Evolutionary conservation across 371 early-diverging fungal genomes (phyloP).

Genomic region (Mycotypha africana): DNA sequence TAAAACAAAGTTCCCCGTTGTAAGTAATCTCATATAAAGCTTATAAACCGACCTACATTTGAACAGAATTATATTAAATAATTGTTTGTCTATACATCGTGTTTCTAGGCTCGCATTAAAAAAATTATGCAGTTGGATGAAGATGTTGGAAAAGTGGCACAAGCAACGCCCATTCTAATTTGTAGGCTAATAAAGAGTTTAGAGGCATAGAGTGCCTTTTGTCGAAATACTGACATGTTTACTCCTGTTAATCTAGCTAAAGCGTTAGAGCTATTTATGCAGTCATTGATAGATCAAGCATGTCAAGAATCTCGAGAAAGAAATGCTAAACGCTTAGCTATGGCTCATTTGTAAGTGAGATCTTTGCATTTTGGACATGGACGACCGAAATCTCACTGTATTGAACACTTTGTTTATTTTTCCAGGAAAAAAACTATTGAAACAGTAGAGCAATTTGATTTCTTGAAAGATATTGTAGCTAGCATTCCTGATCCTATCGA

Average conservation of each 20-base stretch:
- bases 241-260: conserved; percentile 80
- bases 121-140: conserved; percentile 99
- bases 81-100: not conserved
- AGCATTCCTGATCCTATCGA: conserved; percentile 77
- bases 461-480: conserved; percentile 85
- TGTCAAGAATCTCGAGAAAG: conserved; percentile 76
- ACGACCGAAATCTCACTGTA: no score
- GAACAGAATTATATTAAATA: not conserved
- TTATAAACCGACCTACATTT: no score
- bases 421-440: conserved; percentile 81
- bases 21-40: conserved; percentile 34
- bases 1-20: conserved; percentile 89
- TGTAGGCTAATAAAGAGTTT: no score
- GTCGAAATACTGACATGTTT: no score
- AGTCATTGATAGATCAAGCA: conserved; percentile 82
- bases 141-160: conserved; percentile 99
- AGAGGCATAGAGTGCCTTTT: no score
- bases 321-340: conserved; percentile 78
- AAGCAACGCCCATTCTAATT: conserved; percentile 96
- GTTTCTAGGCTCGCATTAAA: conserved; percentile 95
- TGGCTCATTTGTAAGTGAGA: conserved; percentile 80
- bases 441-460: conserved; percentile 87
- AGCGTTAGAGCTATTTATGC: conserved; percentile 93
- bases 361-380: no score
- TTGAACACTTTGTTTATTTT: no score